phyloP scores from a whole-genome alignment of 2,329 filamentous ascomycete species.

The Venturiaceae sp. region DNA sequence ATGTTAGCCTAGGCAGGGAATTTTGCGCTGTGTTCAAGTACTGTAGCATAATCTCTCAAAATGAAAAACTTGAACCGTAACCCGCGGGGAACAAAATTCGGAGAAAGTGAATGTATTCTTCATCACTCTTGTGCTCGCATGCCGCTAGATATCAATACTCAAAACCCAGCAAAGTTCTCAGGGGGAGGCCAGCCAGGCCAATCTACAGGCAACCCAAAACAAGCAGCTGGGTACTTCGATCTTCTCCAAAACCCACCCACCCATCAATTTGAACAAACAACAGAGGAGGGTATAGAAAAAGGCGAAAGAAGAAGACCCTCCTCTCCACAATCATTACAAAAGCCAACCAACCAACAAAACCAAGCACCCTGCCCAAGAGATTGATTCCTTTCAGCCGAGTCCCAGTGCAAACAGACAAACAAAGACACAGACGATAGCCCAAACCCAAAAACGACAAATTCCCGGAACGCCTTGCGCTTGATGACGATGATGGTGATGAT shows the following conservation, averaged over 20 bases:
- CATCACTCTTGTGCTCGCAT: not conserved
- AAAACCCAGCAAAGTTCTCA: not conserved
- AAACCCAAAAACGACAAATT: not conserved
- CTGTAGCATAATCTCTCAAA: no score
- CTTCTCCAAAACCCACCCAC: not conserved
- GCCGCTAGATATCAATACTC: not conserved
- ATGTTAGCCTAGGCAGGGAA: no score
- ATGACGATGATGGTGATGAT: not conserved
- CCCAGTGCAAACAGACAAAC: not conserved
- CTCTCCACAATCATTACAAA: not conserved
- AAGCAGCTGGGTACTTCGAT: not conserved
- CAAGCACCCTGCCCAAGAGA: no score
- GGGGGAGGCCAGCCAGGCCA: not conserved
- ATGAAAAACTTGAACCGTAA: no score
- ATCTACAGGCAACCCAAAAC: not conserved
- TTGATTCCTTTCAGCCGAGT: no score
- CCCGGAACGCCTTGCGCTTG: conserved; percentile 1
- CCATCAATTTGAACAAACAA: not conserved
- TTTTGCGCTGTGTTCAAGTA: no score
- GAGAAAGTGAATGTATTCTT: not conserved
- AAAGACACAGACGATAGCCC: no score
- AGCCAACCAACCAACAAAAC: not conserved
- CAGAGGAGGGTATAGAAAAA: not conserved
- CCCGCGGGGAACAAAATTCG: no score
- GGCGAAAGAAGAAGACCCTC: not conserved